Evolutionary conservation across 768 basidiomycete species (phyloP).

Genomic region (Sporobolomyces phaffii): DNA sequence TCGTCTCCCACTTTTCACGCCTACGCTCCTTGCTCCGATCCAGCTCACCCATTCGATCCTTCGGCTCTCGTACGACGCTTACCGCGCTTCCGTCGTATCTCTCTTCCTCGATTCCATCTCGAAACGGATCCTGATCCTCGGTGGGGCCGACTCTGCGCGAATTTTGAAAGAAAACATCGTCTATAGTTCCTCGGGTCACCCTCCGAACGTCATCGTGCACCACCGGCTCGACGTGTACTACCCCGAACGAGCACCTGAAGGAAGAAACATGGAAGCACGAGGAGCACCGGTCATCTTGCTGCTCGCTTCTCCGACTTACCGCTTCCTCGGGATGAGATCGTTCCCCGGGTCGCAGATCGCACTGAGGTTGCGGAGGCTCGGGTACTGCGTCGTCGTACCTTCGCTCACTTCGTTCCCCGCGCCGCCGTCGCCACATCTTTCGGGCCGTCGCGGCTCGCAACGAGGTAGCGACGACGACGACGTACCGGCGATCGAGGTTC

Average conservation of each 20-base stretch:
- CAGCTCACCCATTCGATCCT: background rate
- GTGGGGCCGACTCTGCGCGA: background rate
- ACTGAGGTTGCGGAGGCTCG: background rate
- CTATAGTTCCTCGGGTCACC: background rate
- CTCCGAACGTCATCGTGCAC: background rate
- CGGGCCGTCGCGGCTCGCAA: too few relatives aligned
- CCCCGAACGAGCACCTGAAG: background rate
- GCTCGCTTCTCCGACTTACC: constrained; percentile 4
- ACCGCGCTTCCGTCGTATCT: background rate
- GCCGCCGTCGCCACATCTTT: background rate
- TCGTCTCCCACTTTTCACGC: constrained; percentile 1
- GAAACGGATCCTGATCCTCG: constrained; percentile 11
- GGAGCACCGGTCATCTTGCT: constrained; percentile 1
- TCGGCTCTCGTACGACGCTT: background rate
- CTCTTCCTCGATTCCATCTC: constrained; percentile 12
- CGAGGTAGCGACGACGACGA: too few relatives aligned
- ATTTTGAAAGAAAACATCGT: constrained; percentile 16
- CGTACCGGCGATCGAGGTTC: too few relatives aligned
- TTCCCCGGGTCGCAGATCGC: constrained; percentile 17
- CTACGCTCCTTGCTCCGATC: background rate
- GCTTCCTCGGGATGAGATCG: background rate
- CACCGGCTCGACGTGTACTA: constrained; percentile 16
- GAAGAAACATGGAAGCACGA: background rate
- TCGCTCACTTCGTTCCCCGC: background rate
- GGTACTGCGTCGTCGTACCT: constrained; percentile 15